These are phyloP conservation scores for Rhododendron ovatum DNA, from an alignment of 148 eudicot species.

Conservation along the genomic window DNA sequence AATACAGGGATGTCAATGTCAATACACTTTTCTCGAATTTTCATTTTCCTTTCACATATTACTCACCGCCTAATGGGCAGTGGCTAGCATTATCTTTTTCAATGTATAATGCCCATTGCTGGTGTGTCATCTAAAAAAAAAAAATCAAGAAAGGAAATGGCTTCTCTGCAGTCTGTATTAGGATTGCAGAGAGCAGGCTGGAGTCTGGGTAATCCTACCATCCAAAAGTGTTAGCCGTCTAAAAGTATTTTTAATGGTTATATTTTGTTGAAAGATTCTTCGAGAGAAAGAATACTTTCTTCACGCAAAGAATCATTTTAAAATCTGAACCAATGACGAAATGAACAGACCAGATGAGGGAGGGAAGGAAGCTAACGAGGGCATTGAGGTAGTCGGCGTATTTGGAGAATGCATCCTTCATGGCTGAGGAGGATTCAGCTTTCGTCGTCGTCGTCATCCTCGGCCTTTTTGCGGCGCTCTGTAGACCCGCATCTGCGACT, in stretches of 20 bases:
- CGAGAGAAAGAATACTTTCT: background rate
- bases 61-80: background rate
- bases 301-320: too few species aligned
- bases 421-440: conserved; percentile 37
- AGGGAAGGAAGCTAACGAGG: conserved; percentile 35
- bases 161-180: background rate
- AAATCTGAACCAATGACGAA: background rate
- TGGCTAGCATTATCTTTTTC: background rate
- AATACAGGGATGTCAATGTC: background rate
- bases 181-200: too few species aligned
- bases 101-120: background rate
- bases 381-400: conserved; percentile 76
- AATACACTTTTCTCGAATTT: background rate
- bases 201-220: too few species aligned
- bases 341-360: background rate
- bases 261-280: background rate
- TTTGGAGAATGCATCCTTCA: conserved; percentile 50
- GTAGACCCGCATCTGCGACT: conserved; percentile 47
- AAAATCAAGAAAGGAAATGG: background rate
- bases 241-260: too few species aligned
- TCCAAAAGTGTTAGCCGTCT: too few species aligned
- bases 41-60: too few species aligned
- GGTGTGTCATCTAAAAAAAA: background rate
- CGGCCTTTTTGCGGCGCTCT: conserved; percentile 56
- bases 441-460: conserved; percentile 41